Evolutionary conservation across 768 basidiomycete species (phyloP).

Genomic region (Psilocybe sp.): DNA sequence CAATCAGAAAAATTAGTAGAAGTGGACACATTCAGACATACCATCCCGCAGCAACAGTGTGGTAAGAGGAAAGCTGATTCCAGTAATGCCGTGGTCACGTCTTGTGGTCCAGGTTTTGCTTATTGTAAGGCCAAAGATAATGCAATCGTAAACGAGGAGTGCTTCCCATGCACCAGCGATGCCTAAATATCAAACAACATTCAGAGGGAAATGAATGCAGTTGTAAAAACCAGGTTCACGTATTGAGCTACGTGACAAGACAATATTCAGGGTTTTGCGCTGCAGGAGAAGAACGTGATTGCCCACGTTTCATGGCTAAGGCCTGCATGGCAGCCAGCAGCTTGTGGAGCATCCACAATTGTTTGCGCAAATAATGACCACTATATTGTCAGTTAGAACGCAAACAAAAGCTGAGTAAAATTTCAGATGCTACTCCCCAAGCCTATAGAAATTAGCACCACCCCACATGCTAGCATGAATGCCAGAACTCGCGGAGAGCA

Average conservation of each 20-base stretch:
- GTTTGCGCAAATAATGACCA: conserved; percentile 43
- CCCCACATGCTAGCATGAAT: conserved; percentile 30
- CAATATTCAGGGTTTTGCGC: background rate
- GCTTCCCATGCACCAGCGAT: conserved; percentile 47
- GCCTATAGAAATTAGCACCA: conserved; percentile 26
- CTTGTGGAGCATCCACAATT: conserved; percentile 16
- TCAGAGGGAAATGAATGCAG: background rate
- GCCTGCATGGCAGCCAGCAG: conserved; percentile 33
- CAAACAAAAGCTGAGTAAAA: background rate
- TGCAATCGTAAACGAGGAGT: conserved; percentile 44
- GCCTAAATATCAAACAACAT: conserved; percentile 14
- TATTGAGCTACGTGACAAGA: conserved; percentile 12
- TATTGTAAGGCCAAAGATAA: conserved; percentile 49
- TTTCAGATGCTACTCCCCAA: conserved; percentile 28
- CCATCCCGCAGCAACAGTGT: conserved; percentile 48
- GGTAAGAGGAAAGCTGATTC: conserved; percentile 30
- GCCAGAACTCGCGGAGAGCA: conserved; percentile 34
- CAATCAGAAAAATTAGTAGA: background rate
- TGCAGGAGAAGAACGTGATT: background rate
- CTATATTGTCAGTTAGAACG: conserved; percentile 21
- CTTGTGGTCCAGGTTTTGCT: conserved; percentile 39
- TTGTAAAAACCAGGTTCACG: conserved; percentile 9
- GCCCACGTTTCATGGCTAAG: conserved; percentile 28
- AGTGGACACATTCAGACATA: conserved; percentile 20
- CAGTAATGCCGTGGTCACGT: conserved; percentile 21